Evolutionary conservation across 176 grass and related monocot genomes (phyloP), one percentile per base, ranked within the genome.

Genomic region (Oryza meridionalis): DNA sequence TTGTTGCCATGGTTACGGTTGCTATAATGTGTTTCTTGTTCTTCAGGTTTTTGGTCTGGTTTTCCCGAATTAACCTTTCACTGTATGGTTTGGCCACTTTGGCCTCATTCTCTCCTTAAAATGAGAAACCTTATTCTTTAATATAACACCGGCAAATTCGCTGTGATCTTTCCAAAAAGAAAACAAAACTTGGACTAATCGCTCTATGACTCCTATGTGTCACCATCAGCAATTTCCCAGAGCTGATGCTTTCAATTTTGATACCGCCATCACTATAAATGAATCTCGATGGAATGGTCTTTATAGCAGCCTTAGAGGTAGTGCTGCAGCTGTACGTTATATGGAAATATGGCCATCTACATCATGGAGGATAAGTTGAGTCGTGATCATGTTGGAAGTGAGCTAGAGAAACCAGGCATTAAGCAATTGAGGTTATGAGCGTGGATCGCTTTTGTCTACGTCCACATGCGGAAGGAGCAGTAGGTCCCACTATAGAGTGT

Each of bases 171-270:
- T 38, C 37, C 26, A 27, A 27, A 27, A 27, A 27, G 29, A 38
- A 42, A 42, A 42, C 8, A 42, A 42, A 42, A 78, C 75, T 40
- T 73, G 66, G 33, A 67, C 19, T 77, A 59, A 32, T 62, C 61
- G 78, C 67, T 78, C 59, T 83, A 62, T 74, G 84, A 86, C 73
- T 79, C 74, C 84, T 86, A 69, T 59, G 46, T 14, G 27, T 62
- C 37, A 72, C 70, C 45, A 79, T 78, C 25, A 74, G 75, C 21
- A 78, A 75, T 83, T 78, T 86, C 31, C 45, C 26, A 40, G 73
- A 82, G 19, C 7, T 2, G 31, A 33, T 82, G 55, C 65, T 77
- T 70, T 83, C 40, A 83, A 65, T 22, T 83, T 65, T 66, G 46
- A 58, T 35, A 38, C 24, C 4, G 17, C 33, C 78, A 44, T 40